phyloP scores from a whole-genome alignment of 768 basidiomycete species.

The Mycena floridula region DNA sequence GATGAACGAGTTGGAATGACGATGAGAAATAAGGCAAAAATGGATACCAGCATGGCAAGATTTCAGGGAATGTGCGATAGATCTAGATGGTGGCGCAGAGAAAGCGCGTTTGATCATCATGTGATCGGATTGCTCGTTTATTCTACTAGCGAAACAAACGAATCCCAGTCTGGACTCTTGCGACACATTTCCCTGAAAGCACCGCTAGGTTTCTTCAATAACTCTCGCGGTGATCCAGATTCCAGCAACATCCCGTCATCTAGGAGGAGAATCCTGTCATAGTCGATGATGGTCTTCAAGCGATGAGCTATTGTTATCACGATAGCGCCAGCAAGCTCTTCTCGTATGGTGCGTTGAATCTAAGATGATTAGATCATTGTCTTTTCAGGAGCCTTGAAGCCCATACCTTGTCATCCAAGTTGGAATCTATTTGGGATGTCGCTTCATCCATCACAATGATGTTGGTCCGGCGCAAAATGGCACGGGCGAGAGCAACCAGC shows the following conservation, averaged over 20 bases:
- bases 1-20: too few relatives aligned
- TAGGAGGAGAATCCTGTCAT: constrained; percentile 69
- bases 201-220: constrained; percentile 50
- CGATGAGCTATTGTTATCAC: constrained; percentile 84
- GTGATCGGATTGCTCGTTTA: too few relatives aligned
- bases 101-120: too few relatives aligned
- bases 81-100: too few relatives aligned
- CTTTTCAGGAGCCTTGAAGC: background rate
- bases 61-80: too few relatives aligned
- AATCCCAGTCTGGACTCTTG: constrained; percentile 49
- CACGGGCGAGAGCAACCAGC: constrained; percentile 63
- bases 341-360: constrained; percentile 70
- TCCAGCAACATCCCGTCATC: constrained; percentile 70
- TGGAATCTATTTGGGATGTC: constrained; percentile 70
- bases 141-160: too few relatives aligned
- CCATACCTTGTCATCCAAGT: constrained; percentile 58
- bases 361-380: constrained; percentile 13
- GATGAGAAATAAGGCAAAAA: too few relatives aligned
- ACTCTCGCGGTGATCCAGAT: constrained; percentile 57
- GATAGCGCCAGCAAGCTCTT: constrained; percentile 64
- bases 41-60: too few relatives aligned
- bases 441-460: constrained; percentile 75
- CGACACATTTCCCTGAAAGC: constrained; percentile 66
- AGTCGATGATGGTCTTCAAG: constrained; percentile 70
- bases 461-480: constrained; percentile 55